Evolutionary conservation across 148 eudicot species (phyloP).

Genomic region (Dianthus caryophyllus): DNA sequence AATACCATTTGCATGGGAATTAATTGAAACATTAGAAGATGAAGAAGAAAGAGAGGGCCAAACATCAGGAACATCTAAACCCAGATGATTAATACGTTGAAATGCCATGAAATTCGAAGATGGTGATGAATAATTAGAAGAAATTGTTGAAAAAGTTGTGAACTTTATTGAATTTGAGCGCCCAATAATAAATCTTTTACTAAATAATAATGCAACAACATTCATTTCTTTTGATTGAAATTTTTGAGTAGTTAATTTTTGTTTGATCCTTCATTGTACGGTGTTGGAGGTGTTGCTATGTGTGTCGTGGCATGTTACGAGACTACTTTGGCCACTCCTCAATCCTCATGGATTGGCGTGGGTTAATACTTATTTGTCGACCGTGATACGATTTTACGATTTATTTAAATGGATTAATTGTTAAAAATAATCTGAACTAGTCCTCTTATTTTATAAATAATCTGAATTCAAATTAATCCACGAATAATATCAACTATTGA

Average conservation of each 20-base stretch:
- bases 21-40: neutral
- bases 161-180: neutral
- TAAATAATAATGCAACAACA: conserved; percentile 1
- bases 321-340: too few species aligned
- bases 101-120: conserved; percentile 9
- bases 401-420: too few species aligned
- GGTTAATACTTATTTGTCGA: too few species aligned
- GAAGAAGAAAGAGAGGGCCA: conserved; percentile 19
- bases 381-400: too few species aligned
- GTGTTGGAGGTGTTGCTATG: too few species aligned
- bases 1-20: conserved; percentile 10
- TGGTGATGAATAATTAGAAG: conserved; percentile 1
- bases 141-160: neutral
- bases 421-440: too few species aligned
- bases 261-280: neutral
- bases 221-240: neutral
- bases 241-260: neutral
- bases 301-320: neutral
- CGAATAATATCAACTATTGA: too few species aligned
- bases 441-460: too few species aligned
- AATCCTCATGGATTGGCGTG: too few species aligned
- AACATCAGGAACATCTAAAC: conserved; percentile 27
- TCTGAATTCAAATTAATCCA: too few species aligned
- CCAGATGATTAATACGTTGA: conserved; percentile 16
- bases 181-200: neutral